Evolutionary conservation across 2,329 filamentous ascomycete species (phyloP).

Genomic region (Aureobasidium sp.): DNA sequence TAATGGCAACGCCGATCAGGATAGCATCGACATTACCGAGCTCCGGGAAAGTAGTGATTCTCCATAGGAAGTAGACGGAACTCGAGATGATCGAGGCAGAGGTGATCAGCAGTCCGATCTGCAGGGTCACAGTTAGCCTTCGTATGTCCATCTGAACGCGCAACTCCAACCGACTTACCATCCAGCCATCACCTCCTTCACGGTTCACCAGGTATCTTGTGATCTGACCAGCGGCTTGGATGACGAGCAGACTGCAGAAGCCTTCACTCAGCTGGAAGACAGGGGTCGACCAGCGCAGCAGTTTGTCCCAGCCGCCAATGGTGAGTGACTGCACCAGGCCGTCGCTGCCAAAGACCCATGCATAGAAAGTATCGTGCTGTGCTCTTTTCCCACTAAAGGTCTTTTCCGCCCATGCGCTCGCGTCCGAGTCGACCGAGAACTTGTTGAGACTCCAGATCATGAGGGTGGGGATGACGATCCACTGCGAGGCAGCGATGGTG

Average conservation of each 20-base stretch:
- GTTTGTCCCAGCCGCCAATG: constrained; percentile 81
- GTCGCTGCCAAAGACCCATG: constrained; percentile 83
- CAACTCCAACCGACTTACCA: constrained; percentile 52
- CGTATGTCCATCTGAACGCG: constrained; percentile 21
- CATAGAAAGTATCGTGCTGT: constrained; percentile 57
- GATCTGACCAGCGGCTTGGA: constrained; percentile 89
- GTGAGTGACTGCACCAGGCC: constrained; percentile 73
- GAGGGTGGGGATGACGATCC: constrained; percentile 74
- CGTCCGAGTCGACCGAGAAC: constrained; percentile 83
- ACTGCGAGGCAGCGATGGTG: constrained; percentile 68
- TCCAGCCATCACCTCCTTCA: constrained; percentile 90
- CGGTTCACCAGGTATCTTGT: constrained; percentile 91
- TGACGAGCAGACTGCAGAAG: constrained; percentile 92
- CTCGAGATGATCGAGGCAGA: constrained; percentile 89
- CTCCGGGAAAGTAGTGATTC: constrained; percentile 86
- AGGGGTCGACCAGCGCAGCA: constrained; percentile 82
- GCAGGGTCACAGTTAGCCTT: constrained; percentile 22
- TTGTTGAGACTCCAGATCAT: constrained; percentile 94
- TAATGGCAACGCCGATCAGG: constrained; percentile 85
- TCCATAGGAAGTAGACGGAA: constrained; percentile 92
- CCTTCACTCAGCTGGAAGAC: constrained; percentile 92
- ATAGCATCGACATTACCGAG: constrained; percentile 88
- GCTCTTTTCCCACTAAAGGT: constrained; percentile 62
- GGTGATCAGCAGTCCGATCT: constrained; percentile 82
- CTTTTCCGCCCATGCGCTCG: constrained; percentile 69